Conservation (phyloP, 176 grass and related monocot species). For the Rhynchospora breviuscula region DNA sequence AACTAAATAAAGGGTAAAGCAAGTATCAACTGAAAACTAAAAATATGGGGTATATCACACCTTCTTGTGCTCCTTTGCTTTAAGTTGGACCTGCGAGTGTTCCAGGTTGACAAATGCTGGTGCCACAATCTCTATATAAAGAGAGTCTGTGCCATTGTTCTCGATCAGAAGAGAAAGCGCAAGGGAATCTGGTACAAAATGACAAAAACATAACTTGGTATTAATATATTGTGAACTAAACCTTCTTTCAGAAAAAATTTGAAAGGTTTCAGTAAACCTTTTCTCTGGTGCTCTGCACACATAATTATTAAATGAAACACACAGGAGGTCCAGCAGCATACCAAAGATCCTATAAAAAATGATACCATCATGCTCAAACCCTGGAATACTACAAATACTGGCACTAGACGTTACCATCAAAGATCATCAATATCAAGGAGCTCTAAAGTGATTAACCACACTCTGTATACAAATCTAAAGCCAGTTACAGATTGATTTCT, state of each 20-base stretch:
- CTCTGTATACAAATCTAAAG: neutral
- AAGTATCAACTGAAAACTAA: neutral
- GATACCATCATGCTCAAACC: neutral
- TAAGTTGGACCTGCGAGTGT: conserved; percentile 38
- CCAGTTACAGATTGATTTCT: neutral
- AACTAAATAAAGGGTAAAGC: neutral
- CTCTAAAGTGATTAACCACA: neutral
- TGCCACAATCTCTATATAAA: conserved; percentile 58
- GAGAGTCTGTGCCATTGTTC: conserved; percentile 47
- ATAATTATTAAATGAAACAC: neutral
- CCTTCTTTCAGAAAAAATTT: neutral
- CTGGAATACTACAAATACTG: neutral
- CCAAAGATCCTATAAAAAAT: neutral
- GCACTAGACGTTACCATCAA: neutral
- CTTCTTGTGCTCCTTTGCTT: conserved; percentile 54
- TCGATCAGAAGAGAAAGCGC: conserved; percentile 79
- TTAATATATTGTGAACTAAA: conserved; percentile 13
- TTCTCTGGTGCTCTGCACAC: neutral
- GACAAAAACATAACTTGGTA: neutral
- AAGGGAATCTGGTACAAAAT: conserved; percentile 58
- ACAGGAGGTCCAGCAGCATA: neutral
- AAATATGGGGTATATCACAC: conserved; percentile 29
- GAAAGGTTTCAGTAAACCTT: neutral
- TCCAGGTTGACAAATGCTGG: conserved; percentile 57
- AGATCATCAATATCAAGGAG: neutral